Conservation (phyloP, 202 grass and related monocot genomes). For the Panicum virgatum region DNA sequence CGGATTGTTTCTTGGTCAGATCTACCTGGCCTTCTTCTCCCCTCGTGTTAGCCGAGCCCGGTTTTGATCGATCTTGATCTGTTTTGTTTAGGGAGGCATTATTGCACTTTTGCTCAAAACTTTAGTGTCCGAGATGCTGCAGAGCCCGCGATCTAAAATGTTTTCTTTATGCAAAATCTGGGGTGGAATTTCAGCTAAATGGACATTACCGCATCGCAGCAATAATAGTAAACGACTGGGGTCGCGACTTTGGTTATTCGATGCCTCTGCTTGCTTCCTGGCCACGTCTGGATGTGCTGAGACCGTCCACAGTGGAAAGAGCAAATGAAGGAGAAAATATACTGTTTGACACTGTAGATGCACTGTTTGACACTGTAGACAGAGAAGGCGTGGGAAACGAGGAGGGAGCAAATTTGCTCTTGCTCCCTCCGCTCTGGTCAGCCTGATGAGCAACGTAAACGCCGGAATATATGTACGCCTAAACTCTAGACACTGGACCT, state of each 20-base stretch:
- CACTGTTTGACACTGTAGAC: too few species aligned
- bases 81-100: not conserved
- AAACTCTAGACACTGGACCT: constrained; percentile 17
- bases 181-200: not conserved
- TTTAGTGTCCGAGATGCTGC: not conserved
- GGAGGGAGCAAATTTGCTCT: too few species aligned
- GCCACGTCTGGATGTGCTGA: not conserved
- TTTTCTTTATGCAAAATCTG: too few species aligned
- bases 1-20: not conserved
- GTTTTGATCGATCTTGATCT: constrained; percentile 23
- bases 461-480: not conserved
- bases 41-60: too few species aligned
- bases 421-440: too few species aligned
- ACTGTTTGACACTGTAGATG: too few species aligned
- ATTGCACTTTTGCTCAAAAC: not conserved
- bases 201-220: not conserved
- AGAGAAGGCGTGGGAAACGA: too few species aligned
- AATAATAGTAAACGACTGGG: not conserved
- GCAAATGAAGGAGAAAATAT: too few species aligned
- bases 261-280: constrained; percentile 1
- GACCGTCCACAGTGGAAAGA: too few species aligned
- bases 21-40: constrained; percentile 12
- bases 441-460: not conserved
- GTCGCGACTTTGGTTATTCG: not conserved
- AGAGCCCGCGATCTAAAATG: not conserved